Conservation (phyloP, 306 rosid species). For the Psophocarpus tetragonolobus region DNA sequence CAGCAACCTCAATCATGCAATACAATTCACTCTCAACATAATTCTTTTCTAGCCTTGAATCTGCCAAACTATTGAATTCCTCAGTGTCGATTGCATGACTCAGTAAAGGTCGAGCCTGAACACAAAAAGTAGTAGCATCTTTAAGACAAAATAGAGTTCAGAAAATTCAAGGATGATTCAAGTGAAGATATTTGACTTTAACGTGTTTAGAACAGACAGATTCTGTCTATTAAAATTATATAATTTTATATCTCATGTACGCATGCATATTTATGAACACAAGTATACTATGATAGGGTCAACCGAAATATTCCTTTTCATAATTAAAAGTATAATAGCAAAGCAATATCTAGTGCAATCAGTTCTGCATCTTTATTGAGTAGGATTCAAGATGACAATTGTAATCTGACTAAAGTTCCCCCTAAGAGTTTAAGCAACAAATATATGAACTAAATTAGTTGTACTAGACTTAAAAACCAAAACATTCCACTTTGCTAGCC, state of each 20-base stretch:
- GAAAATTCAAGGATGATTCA: neutral
- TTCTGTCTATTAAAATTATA: neutral
- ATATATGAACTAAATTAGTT: neutral
- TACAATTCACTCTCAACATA: conserved; percentile 67
- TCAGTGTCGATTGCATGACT: conserved; percentile 62
- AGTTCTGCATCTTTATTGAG: neutral
- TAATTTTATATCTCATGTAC: neutral
- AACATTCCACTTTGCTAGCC: neutral
- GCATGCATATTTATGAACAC: conserved; percentile 17
- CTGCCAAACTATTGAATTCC: conserved; percentile 59
- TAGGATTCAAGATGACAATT: neutral
- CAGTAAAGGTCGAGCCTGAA: conserved; percentile 87
- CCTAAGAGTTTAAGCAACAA: neutral
- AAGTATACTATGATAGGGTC: neutral
- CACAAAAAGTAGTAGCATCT: conserved; percentile 16
- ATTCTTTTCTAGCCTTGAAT: conserved; percentile 70
- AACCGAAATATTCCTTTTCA: neutral
- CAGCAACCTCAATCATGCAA: conserved; percentile 76
- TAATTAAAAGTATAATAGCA: neutral
- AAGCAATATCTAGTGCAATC: neutral
- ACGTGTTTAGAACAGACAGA: conserved; percentile 18
- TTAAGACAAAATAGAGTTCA: conserved; percentile 30
- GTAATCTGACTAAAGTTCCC: conserved; percentile 9
- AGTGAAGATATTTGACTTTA: conserved; percentile 7
- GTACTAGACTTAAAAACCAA: neutral